These are phyloP conservation scores for Mimosa pudica DNA, from an alignment of 306 rosid species.

Conservation along the genomic window DNA sequence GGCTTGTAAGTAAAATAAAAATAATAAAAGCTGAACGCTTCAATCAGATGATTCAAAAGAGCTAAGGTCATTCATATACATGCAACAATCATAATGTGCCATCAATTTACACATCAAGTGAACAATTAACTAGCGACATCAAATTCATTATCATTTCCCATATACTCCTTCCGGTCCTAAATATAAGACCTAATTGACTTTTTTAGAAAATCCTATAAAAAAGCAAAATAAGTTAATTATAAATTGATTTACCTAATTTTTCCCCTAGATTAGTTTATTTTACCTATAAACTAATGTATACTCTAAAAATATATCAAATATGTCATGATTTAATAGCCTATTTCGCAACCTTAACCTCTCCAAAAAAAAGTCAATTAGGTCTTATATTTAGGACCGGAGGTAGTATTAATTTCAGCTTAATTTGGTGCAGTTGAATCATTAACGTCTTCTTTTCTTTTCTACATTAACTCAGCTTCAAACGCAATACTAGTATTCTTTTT, in stretches of 20 bases:
- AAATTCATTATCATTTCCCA: not conserved
- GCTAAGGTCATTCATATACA: not conserved
- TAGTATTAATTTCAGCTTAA: not conserved
- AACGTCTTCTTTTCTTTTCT: not conserved
- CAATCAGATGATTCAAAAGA: not conserved
- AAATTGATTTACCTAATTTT: too few species aligned
- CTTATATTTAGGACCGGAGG: too few species aligned
- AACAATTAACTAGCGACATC: constrained; percentile 4
- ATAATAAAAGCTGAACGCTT: constrained; percentile 17
- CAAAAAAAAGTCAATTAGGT: too few species aligned
- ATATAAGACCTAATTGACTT: too few species aligned
- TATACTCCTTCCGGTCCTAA: too few species aligned
- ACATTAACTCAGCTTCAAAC: constrained; percentile 11
- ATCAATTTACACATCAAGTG: not conserved
- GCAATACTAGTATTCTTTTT: not conserved
- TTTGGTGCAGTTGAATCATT: not conserved
- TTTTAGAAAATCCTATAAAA: too few species aligned
- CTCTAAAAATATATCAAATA: too few species aligned
- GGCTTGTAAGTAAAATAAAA: constrained; percentile 18
- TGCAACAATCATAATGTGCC: not conserved
- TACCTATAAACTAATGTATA: too few species aligned
- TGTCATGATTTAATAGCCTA: too few species aligned
- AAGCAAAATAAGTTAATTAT: too few species aligned
- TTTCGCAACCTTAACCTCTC: too few species aligned
- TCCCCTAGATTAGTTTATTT: too few species aligned